Base-by-base conservation (phyloP, 805 yeast genomes). In the Lipomyces anomalus region DNA sequence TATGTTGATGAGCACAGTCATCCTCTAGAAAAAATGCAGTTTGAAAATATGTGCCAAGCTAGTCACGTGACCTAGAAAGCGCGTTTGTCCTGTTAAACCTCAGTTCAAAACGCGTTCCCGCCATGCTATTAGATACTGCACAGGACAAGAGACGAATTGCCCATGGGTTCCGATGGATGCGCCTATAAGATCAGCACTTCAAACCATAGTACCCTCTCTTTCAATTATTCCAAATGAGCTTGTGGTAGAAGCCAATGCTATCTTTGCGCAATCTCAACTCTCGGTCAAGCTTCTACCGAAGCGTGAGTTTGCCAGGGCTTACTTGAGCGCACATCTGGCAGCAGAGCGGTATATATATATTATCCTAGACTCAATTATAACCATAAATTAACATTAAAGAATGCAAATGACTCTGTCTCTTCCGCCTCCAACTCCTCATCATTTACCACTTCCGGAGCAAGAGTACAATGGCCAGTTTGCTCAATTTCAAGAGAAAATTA, bases 251-350 rank as follows among this genome's bases (percentile, higher is more conserved):
- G 30, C 52, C n/a, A 16, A 21, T 22, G n/a, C 38, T 16, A 11
- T 48, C 13, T 48, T 22, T 32, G 43, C 32, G n/a, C 48, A 34
- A 28, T 45, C 47, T 11, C 21, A 43, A 24, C 38, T 21, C 33
- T 23, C 29, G 18, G 18, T 48, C 11, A 44, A 28, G 7, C 21
- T 48, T 24, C 21, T 26, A 17, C 40, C 49, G 17, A 24, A 22
- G n/a, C 48, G 46, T 16, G 53, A 48, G 30, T 32, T 48, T 6
- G 48, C 52, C 3, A 22, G 52, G 22, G 37, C 48, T 13, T 48
- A 29, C 23, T 22, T 38, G 22, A 40, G 52, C 35, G 40, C 46
- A 9, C 49, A 48, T 20, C 29, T 48, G 35, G 52, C 53, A 1
- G 55, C 48, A 32, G 23, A 45, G 29, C 30, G 30, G 30, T 26